phyloP scores from a whole-genome alignment of 208 protist genomes.

The Acanthamoeba rhysodes region DNA sequence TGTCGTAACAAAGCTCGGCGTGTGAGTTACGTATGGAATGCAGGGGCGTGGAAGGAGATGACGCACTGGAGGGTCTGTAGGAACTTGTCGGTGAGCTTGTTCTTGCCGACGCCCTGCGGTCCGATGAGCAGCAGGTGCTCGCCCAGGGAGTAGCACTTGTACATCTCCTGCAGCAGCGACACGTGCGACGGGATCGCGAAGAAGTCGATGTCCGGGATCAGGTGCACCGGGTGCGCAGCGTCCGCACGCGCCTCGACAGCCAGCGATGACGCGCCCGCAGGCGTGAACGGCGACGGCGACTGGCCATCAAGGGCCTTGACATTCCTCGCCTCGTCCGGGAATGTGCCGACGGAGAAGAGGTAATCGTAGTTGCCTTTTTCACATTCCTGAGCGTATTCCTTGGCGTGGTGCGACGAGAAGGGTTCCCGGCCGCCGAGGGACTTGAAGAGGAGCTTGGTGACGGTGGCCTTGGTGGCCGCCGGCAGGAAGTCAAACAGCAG shows the following conservation, averaged over 20 bases:
- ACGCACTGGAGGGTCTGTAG: slow-evolving; percentile 89
- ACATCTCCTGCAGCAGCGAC: slow-evolving; percentile 64
- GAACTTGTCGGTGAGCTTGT: slow-evolving; percentile 96
- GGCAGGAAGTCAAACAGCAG: slow-evolving; percentile 53
- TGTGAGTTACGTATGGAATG: background rate
- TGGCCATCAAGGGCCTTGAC: no score
- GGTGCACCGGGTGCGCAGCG: background rate
- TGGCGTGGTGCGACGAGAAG: background rate
- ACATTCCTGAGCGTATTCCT: background rate
- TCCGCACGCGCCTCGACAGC: background rate
- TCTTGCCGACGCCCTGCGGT: slow-evolving; percentile 97
- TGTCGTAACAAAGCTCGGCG: background rate
- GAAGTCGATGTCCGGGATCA: slow-evolving; percentile 90
- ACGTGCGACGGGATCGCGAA: slow-evolving; percentile 93
- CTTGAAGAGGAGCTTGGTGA: slow-evolving; percentile 37
- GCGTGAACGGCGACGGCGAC: background rate
- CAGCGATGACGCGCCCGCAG: background rate
- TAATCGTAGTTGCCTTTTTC: slow-evolving; percentile 39
- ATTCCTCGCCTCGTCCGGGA: background rate
- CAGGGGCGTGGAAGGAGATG: background rate
- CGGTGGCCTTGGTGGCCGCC: background rate
- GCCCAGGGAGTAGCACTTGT: slow-evolving; percentile 70
- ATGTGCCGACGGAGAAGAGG: background rate
- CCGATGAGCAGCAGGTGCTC: slow-evolving; percentile 95
- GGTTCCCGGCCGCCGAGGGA: slow-evolving; percentile 2